Base-by-base conservation (phyloP, 441 rosid species). In the Eruca vesicaria region DNA sequence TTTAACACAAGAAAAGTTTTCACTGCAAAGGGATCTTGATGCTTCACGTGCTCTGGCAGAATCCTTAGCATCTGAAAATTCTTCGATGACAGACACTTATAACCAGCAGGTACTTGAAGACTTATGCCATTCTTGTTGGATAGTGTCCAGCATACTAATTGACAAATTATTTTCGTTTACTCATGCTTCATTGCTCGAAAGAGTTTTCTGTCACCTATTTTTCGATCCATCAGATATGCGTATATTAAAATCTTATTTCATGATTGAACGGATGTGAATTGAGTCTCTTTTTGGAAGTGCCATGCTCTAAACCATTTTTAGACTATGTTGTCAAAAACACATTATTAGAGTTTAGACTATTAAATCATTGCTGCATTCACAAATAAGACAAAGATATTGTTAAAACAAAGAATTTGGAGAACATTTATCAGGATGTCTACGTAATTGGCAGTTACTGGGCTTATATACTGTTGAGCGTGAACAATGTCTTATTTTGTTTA, bases 11-110 rank as follows among this genome's bases (percentile, higher is more conserved):
- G 98, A 93, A 83, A 93, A 93, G 68, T 93, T 88, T 83, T 84
- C 94, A 59, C 79, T 93, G 86, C 94, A 90, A 86, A 86, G 94
- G 84, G 94, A 94, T 74, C 96, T 93, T 66, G 98, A 93, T 81
- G 92, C 94, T 81, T 91, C 98, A 53, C 90, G 87, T 68, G 78
- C 88, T 64, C 84, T 93, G 75, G 87, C 98, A 18, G 96, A 91
- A 82, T 91, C 98, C 28, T 81, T 93, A 81, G 97, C 98, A 72
- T 69, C 93, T 66, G 98, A 93, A 81, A 93, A 93, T 83, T 88
- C 97, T 56, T 91, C 96, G 3, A 68, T 93, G 83, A 88, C 98
- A 19, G 93, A 93, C 76, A 91, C 79, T 69, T 93, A 90, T 64
- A 93, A 93, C 76, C 98, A 90, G 66, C 98, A 93, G 97, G 98